phyloP scores from a whole-genome alignment of 495 filamentous ascomycete species.

The Eremomyces bilateralis region DNA sequence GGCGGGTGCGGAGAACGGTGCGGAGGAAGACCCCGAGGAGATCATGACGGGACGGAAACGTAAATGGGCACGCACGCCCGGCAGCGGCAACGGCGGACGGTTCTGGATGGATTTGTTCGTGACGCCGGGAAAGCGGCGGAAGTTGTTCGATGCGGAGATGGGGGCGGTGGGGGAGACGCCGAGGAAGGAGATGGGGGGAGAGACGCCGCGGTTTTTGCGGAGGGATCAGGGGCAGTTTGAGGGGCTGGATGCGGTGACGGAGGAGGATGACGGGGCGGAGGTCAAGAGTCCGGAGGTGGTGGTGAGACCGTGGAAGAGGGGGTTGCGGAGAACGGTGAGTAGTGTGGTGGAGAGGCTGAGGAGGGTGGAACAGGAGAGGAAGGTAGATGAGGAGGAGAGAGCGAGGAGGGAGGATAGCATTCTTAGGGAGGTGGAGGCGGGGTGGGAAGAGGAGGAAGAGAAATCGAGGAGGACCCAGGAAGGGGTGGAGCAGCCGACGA shows the following conservation, averaged over 20 bases:
- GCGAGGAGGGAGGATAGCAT: conserved; percentile 4
- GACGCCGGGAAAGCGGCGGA: conserved; percentile 32
- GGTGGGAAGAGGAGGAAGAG: conserved; percentile 45
- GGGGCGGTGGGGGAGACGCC: conserved; percentile 21
- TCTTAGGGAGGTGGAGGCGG: too few relatives aligned
- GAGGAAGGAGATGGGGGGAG: conserved; percentile 28
- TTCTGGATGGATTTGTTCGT: conserved; percentile 40
- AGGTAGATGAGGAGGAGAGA: neutral
- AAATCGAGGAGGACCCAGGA: too few relatives aligned
- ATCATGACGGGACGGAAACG: conserved; percentile 13
- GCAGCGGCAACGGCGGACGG: conserved; percentile 37
- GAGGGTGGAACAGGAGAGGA: conserved; percentile 50
- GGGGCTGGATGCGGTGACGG: conserved; percentile 27
- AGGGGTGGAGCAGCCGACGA: too few relatives aligned
- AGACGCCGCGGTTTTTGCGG: conserved; percentile 59
- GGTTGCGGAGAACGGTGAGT: conserved; percentile 48
- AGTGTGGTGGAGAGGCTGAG: conserved; percentile 56
- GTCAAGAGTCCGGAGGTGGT: conserved; percentile 18
- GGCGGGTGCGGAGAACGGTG: conserved; percentile 1
- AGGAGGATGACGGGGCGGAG: conserved; percentile 11
- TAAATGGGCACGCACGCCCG: conserved; percentile 32
- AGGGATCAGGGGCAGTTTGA: conserved; percentile 28
- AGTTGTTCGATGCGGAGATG: conserved; percentile 1
- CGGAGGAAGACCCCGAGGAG: conserved; percentile 5
- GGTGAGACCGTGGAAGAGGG: conserved; percentile 32